These are phyloP conservation scores for Blepharisma stoltei DNA, from an alignment of 73 alveolate genomes.

Conservation along the genomic window DNA sequence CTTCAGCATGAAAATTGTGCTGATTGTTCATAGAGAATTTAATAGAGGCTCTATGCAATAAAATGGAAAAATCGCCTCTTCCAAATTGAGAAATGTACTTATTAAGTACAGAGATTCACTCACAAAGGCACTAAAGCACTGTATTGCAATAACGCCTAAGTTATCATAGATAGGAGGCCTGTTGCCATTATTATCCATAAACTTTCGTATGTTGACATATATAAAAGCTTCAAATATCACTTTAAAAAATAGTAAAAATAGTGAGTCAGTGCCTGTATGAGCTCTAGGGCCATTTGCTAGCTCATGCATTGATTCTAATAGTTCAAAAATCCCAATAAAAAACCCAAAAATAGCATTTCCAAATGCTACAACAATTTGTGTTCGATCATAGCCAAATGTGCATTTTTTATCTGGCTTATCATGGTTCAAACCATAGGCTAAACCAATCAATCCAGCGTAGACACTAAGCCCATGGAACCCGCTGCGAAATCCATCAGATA, in stretches of 20 bases:
- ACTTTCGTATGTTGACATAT: background rate
- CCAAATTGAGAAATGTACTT: background rate
- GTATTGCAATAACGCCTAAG: constrained; percentile 6
- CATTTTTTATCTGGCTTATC: background rate
- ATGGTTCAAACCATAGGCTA: background rate
- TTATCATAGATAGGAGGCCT: background rate
- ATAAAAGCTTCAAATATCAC: background rate
- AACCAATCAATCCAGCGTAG: constrained; percentile 18
- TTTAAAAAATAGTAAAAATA: background rate
- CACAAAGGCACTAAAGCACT: background rate
- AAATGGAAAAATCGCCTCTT: background rate
- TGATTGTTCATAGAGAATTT: background rate
- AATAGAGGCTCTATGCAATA: background rate
- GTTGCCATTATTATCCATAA: background rate
- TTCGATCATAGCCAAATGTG: constrained; percentile 20
- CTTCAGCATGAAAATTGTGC: background rate
- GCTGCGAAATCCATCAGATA: constrained; percentile 21
- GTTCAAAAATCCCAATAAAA: background rate
- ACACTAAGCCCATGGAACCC: background rate
- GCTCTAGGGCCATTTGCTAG: background rate
- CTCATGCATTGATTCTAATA: constrained; percentile 9
- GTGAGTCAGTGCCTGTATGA: background rate
- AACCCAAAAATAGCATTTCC: constrained; percentile 6
- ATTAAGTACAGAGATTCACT: background rate
- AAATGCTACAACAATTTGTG: constrained; percentile 4